Conservation (phyloP, 768 basidiomycete species). For the Leccinellum luteum region DNA sequence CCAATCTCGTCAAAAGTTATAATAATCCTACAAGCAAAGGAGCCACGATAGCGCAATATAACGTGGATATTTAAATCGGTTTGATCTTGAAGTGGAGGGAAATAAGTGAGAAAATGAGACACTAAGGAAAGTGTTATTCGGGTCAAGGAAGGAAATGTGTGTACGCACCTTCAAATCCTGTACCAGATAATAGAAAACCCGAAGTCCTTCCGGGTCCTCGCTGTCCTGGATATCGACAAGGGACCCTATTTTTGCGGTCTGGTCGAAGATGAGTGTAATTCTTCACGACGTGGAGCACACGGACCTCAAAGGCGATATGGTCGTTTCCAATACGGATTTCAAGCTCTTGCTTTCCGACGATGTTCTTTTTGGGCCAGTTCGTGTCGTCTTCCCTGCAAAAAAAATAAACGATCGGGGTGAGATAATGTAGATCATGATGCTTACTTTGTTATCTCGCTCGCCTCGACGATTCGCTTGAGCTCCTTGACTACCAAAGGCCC, state of each 20-base stretch:
- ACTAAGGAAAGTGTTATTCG: constrained; percentile 47
- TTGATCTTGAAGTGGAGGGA: constrained; percentile 99
- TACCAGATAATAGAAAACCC: constrained; percentile 98
- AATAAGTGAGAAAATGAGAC: constrained; percentile 96
- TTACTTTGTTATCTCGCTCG: constrained; percentile 93
- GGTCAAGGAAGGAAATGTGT: not conserved
- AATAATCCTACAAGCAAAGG: no score
- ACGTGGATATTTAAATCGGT: constrained; percentile 62
- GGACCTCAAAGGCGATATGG: constrained; percentile 95
- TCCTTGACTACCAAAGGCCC: constrained; percentile 91
- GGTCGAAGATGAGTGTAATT: not conserved
- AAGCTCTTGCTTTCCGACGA: constrained; percentile 96
- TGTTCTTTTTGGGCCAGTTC: constrained; percentile 99
- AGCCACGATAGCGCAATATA: no score
- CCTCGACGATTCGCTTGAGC: constrained; percentile 88
- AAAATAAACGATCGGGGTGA: not conserved
- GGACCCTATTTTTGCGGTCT: constrained; percentile 99
- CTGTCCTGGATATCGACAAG: constrained; percentile 96
- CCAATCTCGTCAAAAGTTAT: no score
- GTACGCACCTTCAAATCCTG: constrained; percentile 88
- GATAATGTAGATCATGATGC: not conserved
- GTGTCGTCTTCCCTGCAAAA: constrained; percentile 90
- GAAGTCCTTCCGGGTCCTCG: constrained; percentile 94
- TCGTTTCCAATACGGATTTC: constrained; percentile 93
- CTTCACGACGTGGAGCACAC: constrained; percentile 15